Conservation (phyloP, 176 grass and related monocot genomes). For the Rhynchospora breviuscula region DNA sequence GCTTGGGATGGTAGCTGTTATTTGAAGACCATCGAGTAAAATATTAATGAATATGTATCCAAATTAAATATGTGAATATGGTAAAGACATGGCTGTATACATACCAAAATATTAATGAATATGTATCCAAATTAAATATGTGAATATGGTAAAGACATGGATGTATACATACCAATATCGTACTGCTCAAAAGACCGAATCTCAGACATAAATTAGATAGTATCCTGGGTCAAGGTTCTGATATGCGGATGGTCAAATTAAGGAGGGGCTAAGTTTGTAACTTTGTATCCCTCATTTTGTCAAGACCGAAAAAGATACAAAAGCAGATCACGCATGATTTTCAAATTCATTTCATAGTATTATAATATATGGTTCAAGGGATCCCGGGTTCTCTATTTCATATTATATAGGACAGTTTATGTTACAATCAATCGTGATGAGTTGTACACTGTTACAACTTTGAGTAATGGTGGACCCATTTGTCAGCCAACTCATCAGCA, state of each 20-base stretch:
- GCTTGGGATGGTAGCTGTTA: too few species aligned
- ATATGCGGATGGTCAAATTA: slow-evolving; percentile 5
- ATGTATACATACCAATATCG: not conserved
- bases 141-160: not conserved
- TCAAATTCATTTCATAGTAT: not conserved
- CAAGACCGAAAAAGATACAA: slow-evolving; percentile 7
- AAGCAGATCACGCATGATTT: not conserved
- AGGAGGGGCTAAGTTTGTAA: not conserved
- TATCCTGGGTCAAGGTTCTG: not conserved
- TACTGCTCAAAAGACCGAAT: not conserved
- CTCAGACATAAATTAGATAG: not conserved
- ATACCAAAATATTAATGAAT: too few species aligned
- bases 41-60: too few species aligned
- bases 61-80: not conserved
- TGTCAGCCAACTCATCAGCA: not conserved
- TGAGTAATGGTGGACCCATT: not conserved
- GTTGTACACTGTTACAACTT: not conserved
- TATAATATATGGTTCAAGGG: not conserved
- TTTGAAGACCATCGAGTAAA: too few species aligned
- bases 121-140: not conserved
- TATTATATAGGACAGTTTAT: not conserved
- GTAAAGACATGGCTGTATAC: not conserved
- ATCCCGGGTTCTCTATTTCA: not conserved
- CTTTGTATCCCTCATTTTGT: slow-evolving; percentile 1
- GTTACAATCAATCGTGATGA: not conserved